Conservation (phyloP, 495 filamentous ascomycete species). For the Tuber brumale region DNA sequence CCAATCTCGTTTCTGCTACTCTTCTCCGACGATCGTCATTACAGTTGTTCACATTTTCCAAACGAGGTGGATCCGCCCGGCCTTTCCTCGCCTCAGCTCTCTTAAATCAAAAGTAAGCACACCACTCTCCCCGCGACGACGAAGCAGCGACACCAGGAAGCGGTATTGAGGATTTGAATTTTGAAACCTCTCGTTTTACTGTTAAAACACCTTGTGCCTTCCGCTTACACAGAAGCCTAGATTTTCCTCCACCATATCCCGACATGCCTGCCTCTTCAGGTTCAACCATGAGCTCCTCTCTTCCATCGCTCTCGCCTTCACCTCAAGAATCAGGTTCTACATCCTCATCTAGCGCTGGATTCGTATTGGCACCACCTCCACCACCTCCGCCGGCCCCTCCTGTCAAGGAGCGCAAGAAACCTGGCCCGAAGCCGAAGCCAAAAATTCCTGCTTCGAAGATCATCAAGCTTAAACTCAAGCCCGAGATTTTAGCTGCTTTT, state of each 20-base stretch:
- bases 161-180: neutral
- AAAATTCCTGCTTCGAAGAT: slow-evolving; percentile 43
- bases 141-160: slow-evolving; percentile 8
- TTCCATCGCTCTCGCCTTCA: slow-evolving; percentile 40
- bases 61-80: slow-evolving; percentile 1
- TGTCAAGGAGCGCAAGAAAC: slow-evolving; percentile 40
- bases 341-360: slow-evolving; percentile 31
- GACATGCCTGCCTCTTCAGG: slow-evolving; percentile 29
- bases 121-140: neutral
- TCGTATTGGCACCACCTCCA: slow-evolving; percentile 40
- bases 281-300: slow-evolving; percentile 31
- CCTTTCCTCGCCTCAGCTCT: slow-evolving; percentile 1
- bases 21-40: slow-evolving; percentile 4
- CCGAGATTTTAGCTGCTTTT: slow-evolving; percentile 49
- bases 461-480: slow-evolving; percentile 52
- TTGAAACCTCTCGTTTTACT: neutral
- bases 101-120: slow-evolving; percentile 2
- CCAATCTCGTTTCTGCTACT: neutral
- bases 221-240: slow-evolving; percentile 7
- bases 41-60: neutral
- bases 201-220: neutral
- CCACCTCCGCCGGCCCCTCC: slow-evolving; percentile 29
- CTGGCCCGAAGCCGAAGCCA: slow-evolving; percentile 36
- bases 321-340: slow-evolving; percentile 32
- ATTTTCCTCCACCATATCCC: slow-evolving; percentile 18